phyloP scores from a whole-genome alignment of 73 alveolate species.

The Durusdinium trenchii region DNA sequence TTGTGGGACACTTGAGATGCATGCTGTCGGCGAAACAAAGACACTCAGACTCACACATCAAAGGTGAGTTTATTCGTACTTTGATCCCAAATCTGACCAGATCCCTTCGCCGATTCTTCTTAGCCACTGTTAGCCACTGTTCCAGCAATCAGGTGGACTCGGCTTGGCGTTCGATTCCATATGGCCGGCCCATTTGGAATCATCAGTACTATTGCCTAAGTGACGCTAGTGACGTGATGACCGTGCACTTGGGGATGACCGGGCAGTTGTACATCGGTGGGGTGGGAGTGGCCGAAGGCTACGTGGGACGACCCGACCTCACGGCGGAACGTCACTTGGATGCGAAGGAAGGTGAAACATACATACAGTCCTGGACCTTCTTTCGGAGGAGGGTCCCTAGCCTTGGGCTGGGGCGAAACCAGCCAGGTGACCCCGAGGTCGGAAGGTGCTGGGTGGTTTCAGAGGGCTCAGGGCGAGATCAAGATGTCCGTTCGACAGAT shows the following conservation, averaged over 20 bases:
- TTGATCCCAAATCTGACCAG: too few species aligned
- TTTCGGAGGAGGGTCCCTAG: neutral
- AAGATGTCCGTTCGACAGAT: too few species aligned
- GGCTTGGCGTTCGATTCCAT: constrained; percentile 51
- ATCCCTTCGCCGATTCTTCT: too few species aligned
- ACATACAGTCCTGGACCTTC: neutral
- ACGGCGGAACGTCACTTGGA: constrained; percentile 51
- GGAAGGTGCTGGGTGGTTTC: too few species aligned
- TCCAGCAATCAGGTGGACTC: too few species aligned
- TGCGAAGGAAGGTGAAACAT: neutral
- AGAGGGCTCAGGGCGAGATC: too few species aligned
- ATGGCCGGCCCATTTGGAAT: constrained; percentile 87
- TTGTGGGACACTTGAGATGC: too few species aligned
- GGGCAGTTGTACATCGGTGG: constrained; percentile 86
- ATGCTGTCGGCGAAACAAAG: too few species aligned
- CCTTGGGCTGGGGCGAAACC: neutral
- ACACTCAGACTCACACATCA: too few species aligned
- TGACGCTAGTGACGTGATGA: neutral
- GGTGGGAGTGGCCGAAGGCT: constrained; percentile 83
- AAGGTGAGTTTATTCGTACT: too few species aligned
- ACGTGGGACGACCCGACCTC: constrained; percentile 71
- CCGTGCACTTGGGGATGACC: constrained; percentile 57
- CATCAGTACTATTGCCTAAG: constrained; percentile 62
- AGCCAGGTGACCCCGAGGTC: too few species aligned
- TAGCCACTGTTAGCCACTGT: too few species aligned